Conservation (phyloP, 805 yeast genomes). For the Myxozyma geophila region DNA sequence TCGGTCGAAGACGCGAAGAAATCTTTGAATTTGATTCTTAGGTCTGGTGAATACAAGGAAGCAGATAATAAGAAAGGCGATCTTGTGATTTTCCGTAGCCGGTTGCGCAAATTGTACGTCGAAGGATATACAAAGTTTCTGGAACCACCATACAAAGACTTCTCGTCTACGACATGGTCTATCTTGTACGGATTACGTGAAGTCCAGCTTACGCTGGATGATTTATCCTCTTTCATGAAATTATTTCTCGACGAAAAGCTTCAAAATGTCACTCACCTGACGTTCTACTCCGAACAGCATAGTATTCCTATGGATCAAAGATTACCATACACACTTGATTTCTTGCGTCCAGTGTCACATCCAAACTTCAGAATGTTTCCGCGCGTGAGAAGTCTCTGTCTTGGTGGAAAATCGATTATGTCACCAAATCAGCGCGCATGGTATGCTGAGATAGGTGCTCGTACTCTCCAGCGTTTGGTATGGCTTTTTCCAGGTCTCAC, state of each 20-base stretch:
- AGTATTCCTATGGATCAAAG: not conserved
- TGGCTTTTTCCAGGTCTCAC: slow-evolving; percentile 14
- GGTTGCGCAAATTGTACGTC: slow-evolving; percentile 1
- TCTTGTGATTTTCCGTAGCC: not conserved
- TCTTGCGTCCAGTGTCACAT: slow-evolving; percentile 2
- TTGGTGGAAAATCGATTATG: slow-evolving; percentile 10
- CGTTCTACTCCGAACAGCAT: slow-evolving; percentile 4
- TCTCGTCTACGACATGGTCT: slow-evolving; percentile 10
- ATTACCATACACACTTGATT: not conserved
- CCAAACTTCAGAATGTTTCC: slow-evolving; percentile 10
- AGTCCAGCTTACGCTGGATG: slow-evolving; percentile 12
- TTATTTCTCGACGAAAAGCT: slow-evolving; percentile 4
- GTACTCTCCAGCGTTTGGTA: slow-evolving; percentile 5
- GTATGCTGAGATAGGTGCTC: slow-evolving; percentile 13
- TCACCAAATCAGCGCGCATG: not conserved
- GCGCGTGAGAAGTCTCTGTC: not conserved
- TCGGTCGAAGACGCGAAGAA: slow-evolving; percentile 2
- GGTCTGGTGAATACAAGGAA: slow-evolving; percentile 1
- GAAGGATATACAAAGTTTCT: slow-evolving; percentile 9
- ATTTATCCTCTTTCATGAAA: slow-evolving; percentile 6
- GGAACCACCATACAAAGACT: slow-evolving; percentile 1
- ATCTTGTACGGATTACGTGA: slow-evolving; percentile 9
- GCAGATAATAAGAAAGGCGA: slow-evolving; percentile 1
- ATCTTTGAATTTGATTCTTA: not conserved
- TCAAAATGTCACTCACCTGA: not conserved